These are phyloP conservation scores for Termitomyces heimii DNA, from an alignment of 768 basidiomycete genomes.

Conservation along the genomic window DNA sequence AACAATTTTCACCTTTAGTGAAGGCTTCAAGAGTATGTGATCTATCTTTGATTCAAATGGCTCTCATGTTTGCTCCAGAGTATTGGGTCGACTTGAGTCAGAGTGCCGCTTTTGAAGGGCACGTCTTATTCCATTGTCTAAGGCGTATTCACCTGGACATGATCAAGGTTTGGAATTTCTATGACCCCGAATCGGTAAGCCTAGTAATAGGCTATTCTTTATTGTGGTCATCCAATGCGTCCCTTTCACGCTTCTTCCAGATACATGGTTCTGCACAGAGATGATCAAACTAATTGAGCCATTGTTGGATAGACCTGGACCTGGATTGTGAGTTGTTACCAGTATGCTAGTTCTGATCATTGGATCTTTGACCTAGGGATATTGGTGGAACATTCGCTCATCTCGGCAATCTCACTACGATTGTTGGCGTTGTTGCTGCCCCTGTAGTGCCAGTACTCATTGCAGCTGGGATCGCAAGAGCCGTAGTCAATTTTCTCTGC, in stretches of 20 bases:
- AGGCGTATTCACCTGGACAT: neutral
- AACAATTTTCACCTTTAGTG: neutral
- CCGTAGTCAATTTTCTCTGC: neutral
- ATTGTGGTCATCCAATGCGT: neutral
- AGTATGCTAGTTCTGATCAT: neutral
- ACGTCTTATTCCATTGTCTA: neutral
- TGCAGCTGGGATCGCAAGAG: neutral
- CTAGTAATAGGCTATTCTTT: neutral
- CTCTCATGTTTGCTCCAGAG: neutral
- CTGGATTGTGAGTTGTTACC: neutral
- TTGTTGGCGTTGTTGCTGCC: neutral
- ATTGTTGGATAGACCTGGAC: neutral
- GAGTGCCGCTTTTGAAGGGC: neutral
- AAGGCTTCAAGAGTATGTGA: neutral
- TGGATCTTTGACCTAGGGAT: neutral
- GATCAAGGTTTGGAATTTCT: neutral
- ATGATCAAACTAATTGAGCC: neutral
- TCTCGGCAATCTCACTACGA: neutral
- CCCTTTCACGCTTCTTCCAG: neutral
- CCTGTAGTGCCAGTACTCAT: neutral
- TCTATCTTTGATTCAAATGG: neutral
- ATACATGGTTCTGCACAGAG: neutral
- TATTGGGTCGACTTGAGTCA: neutral
- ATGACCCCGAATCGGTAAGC: neutral
- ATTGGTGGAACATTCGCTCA: neutral